A percentile compares a stretch with the other conserved stretches of the same genome.
These are phyloP conservation scores for Prosopis cineraria DNA, from an alignment of 306 rosid genomes.

Conservation along the genomic window DNA sequence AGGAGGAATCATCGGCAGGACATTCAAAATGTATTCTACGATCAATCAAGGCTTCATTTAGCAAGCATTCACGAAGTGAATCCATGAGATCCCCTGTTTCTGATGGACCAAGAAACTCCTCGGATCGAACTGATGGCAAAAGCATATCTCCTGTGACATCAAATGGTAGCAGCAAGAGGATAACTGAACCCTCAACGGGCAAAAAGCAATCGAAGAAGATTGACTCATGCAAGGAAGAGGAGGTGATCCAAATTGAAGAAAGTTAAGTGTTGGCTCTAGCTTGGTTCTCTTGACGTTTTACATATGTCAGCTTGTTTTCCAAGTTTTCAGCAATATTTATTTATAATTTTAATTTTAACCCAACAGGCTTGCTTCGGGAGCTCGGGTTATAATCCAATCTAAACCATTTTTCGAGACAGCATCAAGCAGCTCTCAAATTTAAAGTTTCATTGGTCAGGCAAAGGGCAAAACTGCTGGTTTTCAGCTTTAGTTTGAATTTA, in stretches of 20 bases:
- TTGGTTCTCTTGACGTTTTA: slow-evolving; percentile 26
- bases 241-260: slow-evolving; percentile 93
- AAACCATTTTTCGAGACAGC: slow-evolving; percentile 49
- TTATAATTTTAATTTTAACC: slow-evolving; percentile 40
- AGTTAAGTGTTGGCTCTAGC: slow-evolving; percentile 71
- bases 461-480: slow-evolving; percentile 27
- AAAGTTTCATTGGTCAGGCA: slow-evolving; percentile 1
- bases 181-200: slow-evolving; percentile 52
- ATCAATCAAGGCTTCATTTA: slow-evolving; percentile 83
- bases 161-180: slow-evolving; percentile 66
- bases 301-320: slow-evolving; percentile 2
- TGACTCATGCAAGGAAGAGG: slow-evolving; percentile 77
- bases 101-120: slow-evolving; percentile 78
- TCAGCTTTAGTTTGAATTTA: slow-evolving; percentile 47
- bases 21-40: slow-evolving; percentile 82
- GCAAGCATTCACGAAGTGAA: slow-evolving; percentile 71
- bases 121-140: slow-evolving; percentile 61
- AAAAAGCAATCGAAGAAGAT: slow-evolving; percentile 59
- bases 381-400: slow-evolving; percentile 94
- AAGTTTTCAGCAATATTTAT: slow-evolving; percentile 26
- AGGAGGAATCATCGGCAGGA: slow-evolving; percentile 71
- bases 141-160: slow-evolving; percentile 51
- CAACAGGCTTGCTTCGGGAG: slow-evolving; percentile 99
- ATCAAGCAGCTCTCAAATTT: slow-evolving; percentile 50
- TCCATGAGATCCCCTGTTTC: slow-evolving; percentile 80